These are phyloP conservation scores for Amanita pseudoporphyria DNA, from an alignment of 768 basidiomycete species.

Conservation along the genomic window DNA sequence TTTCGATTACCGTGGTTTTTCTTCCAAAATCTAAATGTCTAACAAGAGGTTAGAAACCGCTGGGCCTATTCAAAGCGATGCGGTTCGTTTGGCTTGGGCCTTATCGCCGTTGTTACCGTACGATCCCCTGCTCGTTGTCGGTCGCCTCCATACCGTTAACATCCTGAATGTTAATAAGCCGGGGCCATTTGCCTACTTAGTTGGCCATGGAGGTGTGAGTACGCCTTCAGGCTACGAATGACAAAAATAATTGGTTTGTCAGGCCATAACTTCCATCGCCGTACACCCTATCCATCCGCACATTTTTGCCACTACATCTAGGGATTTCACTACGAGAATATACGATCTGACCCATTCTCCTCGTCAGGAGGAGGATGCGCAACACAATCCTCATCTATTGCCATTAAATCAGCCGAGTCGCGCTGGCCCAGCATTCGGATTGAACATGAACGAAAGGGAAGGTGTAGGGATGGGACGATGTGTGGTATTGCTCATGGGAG, in stretches of 20 bases:
- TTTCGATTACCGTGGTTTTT: not conserved
- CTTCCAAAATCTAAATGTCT: not conserved
- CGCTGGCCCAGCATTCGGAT: conserved; percentile 62
- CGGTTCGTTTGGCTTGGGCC: conserved; percentile 48
- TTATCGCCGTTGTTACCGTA: conserved; percentile 31
- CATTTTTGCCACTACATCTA: conserved; percentile 61
- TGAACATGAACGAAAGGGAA: conserved; percentile 49
- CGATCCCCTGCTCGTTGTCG: conserved; percentile 53
- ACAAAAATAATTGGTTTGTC: not conserved
- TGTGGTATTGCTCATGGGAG: conserved; percentile 55
- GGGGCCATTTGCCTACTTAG: conserved; percentile 35
- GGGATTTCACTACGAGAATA: conserved; percentile 61
- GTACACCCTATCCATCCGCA: conserved; percentile 53
- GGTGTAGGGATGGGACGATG: conserved; percentile 58
- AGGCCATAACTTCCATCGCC: conserved; percentile 60
- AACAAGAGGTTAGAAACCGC: conserved; percentile 9
- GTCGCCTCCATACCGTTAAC: conserved; percentile 44
- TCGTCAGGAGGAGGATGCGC: conserved; percentile 14
- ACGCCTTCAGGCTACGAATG: not conserved
- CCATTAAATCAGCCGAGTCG: conserved; percentile 37
- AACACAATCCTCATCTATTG: conserved; percentile 52
- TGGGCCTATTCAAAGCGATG: conserved; percentile 20
- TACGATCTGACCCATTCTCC: conserved; percentile 45
- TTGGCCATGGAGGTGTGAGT: conserved; percentile 69
- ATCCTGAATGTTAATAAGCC: conserved; percentile 38